These are phyloP conservation scores for Amanita subjunquillea DNA, from an alignment of 768 basidiomycete species.

Conservation along the genomic window DNA sequence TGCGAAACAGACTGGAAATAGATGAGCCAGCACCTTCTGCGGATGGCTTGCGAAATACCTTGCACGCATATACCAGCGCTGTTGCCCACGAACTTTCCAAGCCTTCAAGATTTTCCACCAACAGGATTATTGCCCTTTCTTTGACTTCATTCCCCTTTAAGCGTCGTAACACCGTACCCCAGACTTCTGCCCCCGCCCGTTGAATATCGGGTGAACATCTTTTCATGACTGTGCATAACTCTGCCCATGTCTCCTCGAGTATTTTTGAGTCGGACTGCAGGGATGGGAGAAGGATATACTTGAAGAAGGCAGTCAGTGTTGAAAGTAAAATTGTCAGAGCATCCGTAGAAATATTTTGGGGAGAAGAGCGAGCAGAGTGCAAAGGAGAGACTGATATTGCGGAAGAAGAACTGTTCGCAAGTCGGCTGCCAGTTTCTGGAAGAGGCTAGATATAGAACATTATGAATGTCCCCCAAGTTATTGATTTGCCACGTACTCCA, in stretches of 20 bases:
- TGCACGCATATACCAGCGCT: slow-evolving; percentile 71
- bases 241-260: slow-evolving; percentile 50
- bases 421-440: slow-evolving; percentile 74
- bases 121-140: slow-evolving; percentile 42
- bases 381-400: slow-evolving; percentile 44
- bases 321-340: slow-evolving; percentile 55
- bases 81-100: slow-evolving; percentile 63
- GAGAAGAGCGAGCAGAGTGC: slow-evolving; percentile 46
- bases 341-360: slow-evolving; percentile 47
- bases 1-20: slow-evolving; percentile 62
- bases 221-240: slow-evolving; percentile 38
- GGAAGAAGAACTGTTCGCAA: slow-evolving; percentile 69
- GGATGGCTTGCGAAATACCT: slow-evolving; percentile 28
- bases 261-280: slow-evolving; percentile 33
- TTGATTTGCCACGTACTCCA: slow-evolving; percentile 41
- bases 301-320: slow-evolving; percentile 62
- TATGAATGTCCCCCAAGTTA: neutral
- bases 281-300: slow-evolving; percentile 60
- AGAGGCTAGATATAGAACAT: slow-evolving; percentile 36
- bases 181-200: slow-evolving; percentile 75
- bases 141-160: slow-evolving; percentile 47
- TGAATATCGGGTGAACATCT: slow-evolving; percentile 65
- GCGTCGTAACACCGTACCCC: slow-evolving; percentile 70
- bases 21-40: slow-evolving; percentile 1
- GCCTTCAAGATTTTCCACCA: slow-evolving; percentile 39